These are phyloP conservation scores for Dalbergia oliveri DNA, from an alignment of 306 rosid species.

Conservation along the genomic window DNA sequence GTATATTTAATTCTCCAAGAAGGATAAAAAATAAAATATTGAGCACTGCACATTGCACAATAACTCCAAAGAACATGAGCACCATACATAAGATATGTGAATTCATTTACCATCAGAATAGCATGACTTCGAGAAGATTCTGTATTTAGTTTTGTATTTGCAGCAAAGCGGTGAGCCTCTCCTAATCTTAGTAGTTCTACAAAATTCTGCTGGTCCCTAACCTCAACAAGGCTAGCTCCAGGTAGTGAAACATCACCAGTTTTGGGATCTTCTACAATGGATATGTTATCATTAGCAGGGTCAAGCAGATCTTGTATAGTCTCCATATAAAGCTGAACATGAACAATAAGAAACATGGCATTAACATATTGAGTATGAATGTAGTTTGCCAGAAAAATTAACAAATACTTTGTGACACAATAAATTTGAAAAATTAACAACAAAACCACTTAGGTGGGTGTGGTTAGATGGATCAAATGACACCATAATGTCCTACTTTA, in stretches of 20 bases:
- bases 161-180: slow-evolving; percentile 97
- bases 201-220: slow-evolving; percentile 87
- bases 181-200: slow-evolving; percentile 87
- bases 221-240: slow-evolving; percentile 88
- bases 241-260: slow-evolving; percentile 97
- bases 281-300: slow-evolving; percentile 91
- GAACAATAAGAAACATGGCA: slow-evolving; percentile 44
- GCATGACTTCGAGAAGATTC: slow-evolving; percentile 99
- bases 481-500: too few species aligned
- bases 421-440: background rate
- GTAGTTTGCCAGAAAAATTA: slow-evolving; percentile 32
- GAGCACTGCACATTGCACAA: slow-evolving; percentile 20
- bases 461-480: too few species aligned
- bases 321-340: slow-evolving; percentile 95
- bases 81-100: slow-evolving; percentile 35
- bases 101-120: slow-evolving; percentile 80
- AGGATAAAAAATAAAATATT: slow-evolving; percentile 14
- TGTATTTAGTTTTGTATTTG: slow-evolving; percentile 93
- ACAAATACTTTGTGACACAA: slow-evolving; percentile 26
- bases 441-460: too few species aligned
- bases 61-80: slow-evolving; percentile 42
- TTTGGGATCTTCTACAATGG: slow-evolving; percentile 94
- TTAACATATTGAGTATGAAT: slow-evolving; percentile 25
- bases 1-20: too few species aligned
- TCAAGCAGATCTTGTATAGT: slow-evolving; percentile 94